Base-by-base conservation (phyloP, 2,329 filamentous ascomycete genomes). In the Diaporthe caulivora region DNA sequence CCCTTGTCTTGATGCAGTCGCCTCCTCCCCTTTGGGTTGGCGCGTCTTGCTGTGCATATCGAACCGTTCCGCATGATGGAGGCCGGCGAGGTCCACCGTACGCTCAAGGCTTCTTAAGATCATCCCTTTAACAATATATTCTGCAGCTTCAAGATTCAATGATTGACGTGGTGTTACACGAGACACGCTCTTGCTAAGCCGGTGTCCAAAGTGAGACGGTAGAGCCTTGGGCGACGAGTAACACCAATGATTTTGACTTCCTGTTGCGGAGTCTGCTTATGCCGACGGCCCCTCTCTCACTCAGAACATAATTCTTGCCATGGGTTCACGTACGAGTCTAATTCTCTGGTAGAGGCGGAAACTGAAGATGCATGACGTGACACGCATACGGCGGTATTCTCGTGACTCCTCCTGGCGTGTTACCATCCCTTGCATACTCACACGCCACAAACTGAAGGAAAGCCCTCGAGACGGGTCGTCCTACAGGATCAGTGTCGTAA, bases 161-260 rank as follows among this genome's bases (percentile, higher is more conserved):
- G 11, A 51, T 15, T 42, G 9, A 9, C 29, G 44, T 37, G 15
- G 17, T 67, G 29, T 67, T 26, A 47, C 44, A 21, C 21, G 44
- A n/a, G 24, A 9, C 24, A 62, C 15, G n/a, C 34, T 44, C 58
- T 44, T 44, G 29, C 21, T 29, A 24, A 13, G 7, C 26, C 29
- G 42, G 29, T n/a, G 15, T 10, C 37, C 34, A 13, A 26, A 26
- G 62, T 53, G 29, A 40, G 62, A 67, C 62, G 47, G 62, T 15
- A 67, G 37, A 40, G 62, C 47, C 62, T 67, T 40, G 47, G 51
- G 42, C 47, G 49, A 53, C 13, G 21, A 34, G 62, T 53, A 40
- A 40, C 62, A 29, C 47, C 17, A 18, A 51, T 51, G 62, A 40
- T 13, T 53, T 13, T 67, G 44, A 13, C 34, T 53, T 53, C 62